Evolutionary conservation across 345 rosid species (phyloP), one percentile per base, ranked within the genome.

Genomic region (Eucalyptus dawsonii): DNA sequence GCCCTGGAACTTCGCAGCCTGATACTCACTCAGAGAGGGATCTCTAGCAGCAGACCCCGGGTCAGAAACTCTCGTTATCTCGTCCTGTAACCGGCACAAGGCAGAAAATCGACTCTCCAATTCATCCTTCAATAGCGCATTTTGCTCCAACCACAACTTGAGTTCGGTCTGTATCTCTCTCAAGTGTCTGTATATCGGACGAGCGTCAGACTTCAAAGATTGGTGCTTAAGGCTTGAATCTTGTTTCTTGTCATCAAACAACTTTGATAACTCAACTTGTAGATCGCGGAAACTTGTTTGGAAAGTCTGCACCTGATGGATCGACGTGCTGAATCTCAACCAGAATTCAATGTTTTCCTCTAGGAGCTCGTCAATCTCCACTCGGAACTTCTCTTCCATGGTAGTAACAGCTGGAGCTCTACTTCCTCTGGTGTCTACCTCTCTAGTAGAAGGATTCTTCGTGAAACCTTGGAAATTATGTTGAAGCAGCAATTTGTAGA

Each of bases 321-420:
- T 92, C 0, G 96, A 91, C 45, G 96, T 92, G 93, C 98, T 97
- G 90, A 97, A 97, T 89, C 98, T 95, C 91, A 97, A 90, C 99
- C 99, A 97, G 93, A 97, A 97, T 91, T 97, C 98, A 7, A 97
- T 93, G 90, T 97, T 97, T 90, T 97, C 98, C 91, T 97, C 99
- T 89, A 97, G 93, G 40, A 97, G 91, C 27, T 91, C 92, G 86
- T 97, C 97, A 29, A 97, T 97, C 40, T 93, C 95, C 12, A 90
- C 88, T 11, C 99, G 93, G 62, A 97, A 89, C 90, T 93, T 95
- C 86, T 95, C 96, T 91, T 95, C 96, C 12, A 94, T 91, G 24
- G 95, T 88, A 88, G 93, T 88, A 87, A 88, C 88, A 11, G 51
- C 87, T 14, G 72, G 51, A 86, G 80, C 76, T 87, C 27, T 80